Base-by-base conservation (phyloP, 176 grass and related monocot species). In the Triticum urartu region DNA sequence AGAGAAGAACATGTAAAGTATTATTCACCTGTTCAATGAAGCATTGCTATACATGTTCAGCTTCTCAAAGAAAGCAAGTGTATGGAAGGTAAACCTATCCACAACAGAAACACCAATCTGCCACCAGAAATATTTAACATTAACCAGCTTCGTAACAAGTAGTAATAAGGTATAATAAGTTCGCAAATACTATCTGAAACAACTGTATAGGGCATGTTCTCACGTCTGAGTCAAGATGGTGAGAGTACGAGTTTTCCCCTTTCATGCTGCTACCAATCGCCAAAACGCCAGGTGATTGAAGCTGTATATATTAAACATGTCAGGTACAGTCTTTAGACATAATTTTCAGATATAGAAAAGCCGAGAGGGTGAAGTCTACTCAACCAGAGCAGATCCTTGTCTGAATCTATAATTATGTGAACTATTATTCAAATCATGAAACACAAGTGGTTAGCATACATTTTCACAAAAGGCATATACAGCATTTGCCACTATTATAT, bases 31-130 rank as follows among this genome's bases (percentile, higher is more conserved):
- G 88, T 86, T 92, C 83, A 99, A 83, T 67, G 97, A 96, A 77
- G 97, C 94, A 91, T 99, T 99, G 94, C 97, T 99, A 83, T 99
- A 96, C 94, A 99, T 99, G 87, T 99, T 93, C 78, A 96, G 85
- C 76, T 91, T 99, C 92, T 99, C 94, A 86, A 99, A 99, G 85
- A 99, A 99, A 69, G 94, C 92, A 82, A 99, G 97, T 56, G 97
- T 99, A 83, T 99, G 94, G 73, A 90, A 99, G 30, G 94, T 99
- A 91, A 96, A 99, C 79, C 97, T 94, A 91, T 99, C 97, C 72
- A 99, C 97, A 85, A 96, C 94, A 83, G 97, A 99, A 45, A 99
- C 97, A 89, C 94, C 97, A 93, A 99, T 84, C 94, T 96, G 91
- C 82, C 72, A 56, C 47, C 76, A 85, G 7, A 75, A 87, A 94